Base-by-base conservation (phyloP, 2,329 filamentous ascomycete genomes). In the Colletotrichum tanaceti region DNA sequence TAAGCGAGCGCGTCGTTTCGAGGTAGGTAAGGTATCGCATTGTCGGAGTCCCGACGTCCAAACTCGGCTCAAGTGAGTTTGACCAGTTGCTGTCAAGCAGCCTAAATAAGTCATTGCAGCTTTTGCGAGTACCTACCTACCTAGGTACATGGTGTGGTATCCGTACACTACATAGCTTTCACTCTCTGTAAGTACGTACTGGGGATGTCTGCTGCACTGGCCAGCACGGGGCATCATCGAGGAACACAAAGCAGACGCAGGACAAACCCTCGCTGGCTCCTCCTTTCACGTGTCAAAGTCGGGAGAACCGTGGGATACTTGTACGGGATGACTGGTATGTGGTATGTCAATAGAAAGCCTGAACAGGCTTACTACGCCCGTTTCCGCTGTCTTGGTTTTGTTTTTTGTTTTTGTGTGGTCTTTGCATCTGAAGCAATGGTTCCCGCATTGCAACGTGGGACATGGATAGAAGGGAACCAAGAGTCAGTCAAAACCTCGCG, bases 401-500 rank as follows among this genome's bases (percentile, higher is more conserved):
- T 32, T 32, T 32, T 32, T 9, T 32, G 28, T 6, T 6, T 28
- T 28, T 28, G 7, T 28, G 28, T 39, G 18, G 47, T 65, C 65
- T 60, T 65, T 59, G 61, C 57, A 59, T 52, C 49, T 55, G 65
- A 65, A 65, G 62, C 65, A 66, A 65, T 39, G 50, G 50, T 41
- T 24, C 58, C 58, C n/a, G 58, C 58, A 11, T 41, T 32, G 24
- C 35, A 54, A 53, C 47, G 38, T 62, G 47, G 28, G 58, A 50
- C 65, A 65, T 55, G 65, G 47, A 55, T 57, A 60, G 47, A 55
- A 57, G 52, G 41, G 47, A 44, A 38, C 41, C 47, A 52, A 68
- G 65, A 68, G 55, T 65, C 62, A 61, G 65, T 60, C 65, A 67
- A 68, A 65, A 68, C 62, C 65, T 65, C 20, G 58, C 65, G 65